Conservation (phyloP, 2,329 filamentous ascomycete genomes). For the Diaporthe citri region DNA sequence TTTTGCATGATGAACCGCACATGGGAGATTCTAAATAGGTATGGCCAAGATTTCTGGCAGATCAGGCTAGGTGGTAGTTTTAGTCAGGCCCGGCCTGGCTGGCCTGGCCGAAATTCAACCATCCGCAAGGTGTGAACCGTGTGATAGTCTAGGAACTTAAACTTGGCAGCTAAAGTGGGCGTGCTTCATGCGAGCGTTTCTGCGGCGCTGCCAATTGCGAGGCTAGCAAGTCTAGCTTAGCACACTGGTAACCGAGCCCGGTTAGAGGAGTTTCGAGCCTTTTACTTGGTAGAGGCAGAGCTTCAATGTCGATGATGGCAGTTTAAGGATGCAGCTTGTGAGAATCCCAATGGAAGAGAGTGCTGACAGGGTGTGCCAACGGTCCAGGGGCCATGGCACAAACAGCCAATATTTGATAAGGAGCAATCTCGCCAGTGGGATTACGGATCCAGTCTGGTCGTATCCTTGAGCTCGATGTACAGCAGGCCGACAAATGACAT, state of each 20-base stretch:
- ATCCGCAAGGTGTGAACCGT: slow-evolving; percentile 19
- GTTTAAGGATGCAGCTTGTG: not conserved
- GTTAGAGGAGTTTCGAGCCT: not conserved
- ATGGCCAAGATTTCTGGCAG: slow-evolving; percentile 30
- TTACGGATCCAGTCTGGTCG: slow-evolving; percentile 37
- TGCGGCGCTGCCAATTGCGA: not conserved
- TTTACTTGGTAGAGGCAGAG: not conserved
- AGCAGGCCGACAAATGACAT: slow-evolving; percentile 11
- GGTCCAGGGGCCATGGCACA: slow-evolving; percentile 29
- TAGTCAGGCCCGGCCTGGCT: slow-evolving; percentile 5
- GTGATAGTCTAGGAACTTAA: slow-evolving; percentile 20
- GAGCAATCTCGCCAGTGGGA: slow-evolving; percentile 40
- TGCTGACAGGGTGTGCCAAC: slow-evolving; percentile 17
- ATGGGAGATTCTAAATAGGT: slow-evolving; percentile 10
- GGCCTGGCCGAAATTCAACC: slow-evolving; percentile 17
- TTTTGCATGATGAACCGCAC: slow-evolving; percentile 14
- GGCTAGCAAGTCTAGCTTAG: slow-evolving; percentile 12
- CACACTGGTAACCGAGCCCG: slow-evolving; percentile 1
- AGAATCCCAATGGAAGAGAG: slow-evolving; percentile 23
- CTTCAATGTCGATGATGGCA: not conserved
- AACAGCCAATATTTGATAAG: slow-evolving; percentile 22
- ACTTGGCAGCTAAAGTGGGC: slow-evolving; percentile 31
- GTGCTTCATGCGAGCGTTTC: slow-evolving; percentile 25
- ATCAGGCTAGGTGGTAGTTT: slow-evolving; percentile 24
- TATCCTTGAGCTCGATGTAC: slow-evolving; percentile 17